A percentile compares a stretch with the other conserved stretches of the same genome.
These are phyloP conservation scores for Cystobasidium slooffiae DNA, from an alignment of 1,284 basidiomycete genomes.

Conservation along the genomic window DNA sequence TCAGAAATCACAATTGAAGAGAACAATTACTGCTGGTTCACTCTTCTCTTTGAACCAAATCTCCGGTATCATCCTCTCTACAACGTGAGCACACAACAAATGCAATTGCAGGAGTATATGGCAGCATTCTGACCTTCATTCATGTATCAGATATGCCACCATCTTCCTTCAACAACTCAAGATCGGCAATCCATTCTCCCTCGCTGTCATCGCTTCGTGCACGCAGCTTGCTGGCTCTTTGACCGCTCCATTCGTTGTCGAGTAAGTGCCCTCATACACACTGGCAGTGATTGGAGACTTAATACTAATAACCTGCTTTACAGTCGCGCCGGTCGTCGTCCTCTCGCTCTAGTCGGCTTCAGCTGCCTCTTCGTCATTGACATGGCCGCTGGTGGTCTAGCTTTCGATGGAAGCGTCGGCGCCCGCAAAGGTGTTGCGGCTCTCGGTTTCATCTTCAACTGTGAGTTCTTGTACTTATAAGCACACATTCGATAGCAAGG, in stretches of 20 bases:
- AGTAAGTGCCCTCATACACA: neutral
- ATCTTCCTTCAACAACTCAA: slow-evolving; percentile 18
- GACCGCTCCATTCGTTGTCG: slow-evolving; percentile 6
- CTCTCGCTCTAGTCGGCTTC: neutral
- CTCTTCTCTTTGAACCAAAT: slow-evolving; percentile 6
- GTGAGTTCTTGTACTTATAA: neutral
- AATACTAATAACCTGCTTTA: too few species aligned
- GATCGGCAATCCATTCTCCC: slow-evolving; percentile 8
- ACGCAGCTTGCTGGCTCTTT: slow-evolving; percentile 6
- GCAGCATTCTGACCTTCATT: neutral
- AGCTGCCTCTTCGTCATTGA: slow-evolving; percentile 10
- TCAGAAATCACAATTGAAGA: neutral
- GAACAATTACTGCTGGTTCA: neutral
- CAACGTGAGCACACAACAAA: neutral
- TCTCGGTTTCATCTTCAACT: slow-evolving; percentile 12
- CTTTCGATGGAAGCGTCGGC: slow-evolving; percentile 7
- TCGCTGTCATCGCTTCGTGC: slow-evolving; percentile 14
- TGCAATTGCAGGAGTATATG: neutral
- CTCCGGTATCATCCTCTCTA: slow-evolving; percentile 7
- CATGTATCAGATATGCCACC: neutral
- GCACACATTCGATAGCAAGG: neutral
- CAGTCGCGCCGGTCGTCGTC: slow-evolving; percentile 1
- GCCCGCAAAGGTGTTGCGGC: slow-evolving; percentile 4
- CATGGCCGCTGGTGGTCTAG: neutral
- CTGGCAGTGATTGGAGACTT: too few species aligned